Conservation (phyloP, 306 rosid genomes). For the Prinsepia uniflora region DNA sequence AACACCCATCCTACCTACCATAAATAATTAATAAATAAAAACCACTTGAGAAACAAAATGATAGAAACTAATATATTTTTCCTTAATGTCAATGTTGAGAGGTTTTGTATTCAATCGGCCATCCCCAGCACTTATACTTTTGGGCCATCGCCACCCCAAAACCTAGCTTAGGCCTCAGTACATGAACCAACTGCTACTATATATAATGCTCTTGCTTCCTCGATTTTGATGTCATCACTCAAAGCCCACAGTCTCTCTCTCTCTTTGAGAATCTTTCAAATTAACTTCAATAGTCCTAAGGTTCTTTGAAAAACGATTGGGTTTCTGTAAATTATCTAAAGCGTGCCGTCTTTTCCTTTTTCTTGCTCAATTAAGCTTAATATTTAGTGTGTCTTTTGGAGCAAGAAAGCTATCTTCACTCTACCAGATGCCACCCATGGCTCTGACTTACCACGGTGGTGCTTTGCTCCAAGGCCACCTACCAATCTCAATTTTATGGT, state of each 20-base stretch:
- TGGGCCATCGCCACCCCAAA: too few species aligned
- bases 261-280: neutral
- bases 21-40: too few species aligned
- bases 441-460: slow-evolving; percentile 26
- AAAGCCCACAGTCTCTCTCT: neutral
- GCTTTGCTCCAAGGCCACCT: slow-evolving; percentile 28
- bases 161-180: neutral
- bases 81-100: too few species aligned
- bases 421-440: slow-evolving; percentile 26
- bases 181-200: slow-evolving; percentile 26
- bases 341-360: neutral
- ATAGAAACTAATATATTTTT: too few species aligned
- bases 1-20: too few species aligned
- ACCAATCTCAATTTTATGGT: slow-evolving; percentile 32
- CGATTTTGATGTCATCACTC: neutral
- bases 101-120: too few species aligned
- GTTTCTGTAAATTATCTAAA: slow-evolving; percentile 10
- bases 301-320: too few species aligned
- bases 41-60: too few species aligned
- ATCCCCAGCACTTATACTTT: neutral
- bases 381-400: slow-evolving; percentile 15
- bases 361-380: slow-evolving; percentile 5
- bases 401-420: slow-evolving; percentile 30
- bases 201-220: slow-evolving; percentile 9
- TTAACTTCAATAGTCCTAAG: neutral